Conservation (phyloP, 2,329 filamentous ascomycete genomes). For the Xylariaceae sp. region DNA sequence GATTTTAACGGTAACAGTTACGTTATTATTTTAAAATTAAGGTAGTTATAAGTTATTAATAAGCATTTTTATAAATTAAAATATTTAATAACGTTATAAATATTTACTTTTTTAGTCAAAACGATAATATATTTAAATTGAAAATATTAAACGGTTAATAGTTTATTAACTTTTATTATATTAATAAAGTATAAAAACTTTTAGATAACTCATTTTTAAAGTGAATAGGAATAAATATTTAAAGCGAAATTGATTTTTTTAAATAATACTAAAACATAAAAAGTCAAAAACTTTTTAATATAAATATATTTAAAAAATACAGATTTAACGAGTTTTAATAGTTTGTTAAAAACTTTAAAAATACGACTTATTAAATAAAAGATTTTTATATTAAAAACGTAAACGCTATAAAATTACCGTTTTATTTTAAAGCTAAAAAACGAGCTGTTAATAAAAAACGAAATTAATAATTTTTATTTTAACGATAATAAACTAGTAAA, state of each 20-base stretch:
- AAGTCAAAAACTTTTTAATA: neutral
- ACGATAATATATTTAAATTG: too few species aligned
- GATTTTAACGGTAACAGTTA: neutral
- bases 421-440: neutral
- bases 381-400: neutral
- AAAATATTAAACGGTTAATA: too few species aligned
- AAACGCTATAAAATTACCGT: neutral
- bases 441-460: neutral
- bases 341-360: neutral
- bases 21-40: conserved; percentile 1
- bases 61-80: neutral
- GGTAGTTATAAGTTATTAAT: conserved; percentile 1
- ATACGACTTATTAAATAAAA: too few species aligned
- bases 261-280: neutral
- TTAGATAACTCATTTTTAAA: neutral
- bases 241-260: neutral
- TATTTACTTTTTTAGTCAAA: neutral
- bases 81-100: neutral
- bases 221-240: too few species aligned
- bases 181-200: conserved; percentile 1
- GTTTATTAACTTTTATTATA: too few species aligned
- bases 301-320: neutral
- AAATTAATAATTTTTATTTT: neutral
- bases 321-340: neutral
- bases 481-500: conserved; percentile 13